Evolutionary conservation across 176 grass and related monocot genomes (phyloP).

Genomic region (Oryza glumipatula): DNA sequence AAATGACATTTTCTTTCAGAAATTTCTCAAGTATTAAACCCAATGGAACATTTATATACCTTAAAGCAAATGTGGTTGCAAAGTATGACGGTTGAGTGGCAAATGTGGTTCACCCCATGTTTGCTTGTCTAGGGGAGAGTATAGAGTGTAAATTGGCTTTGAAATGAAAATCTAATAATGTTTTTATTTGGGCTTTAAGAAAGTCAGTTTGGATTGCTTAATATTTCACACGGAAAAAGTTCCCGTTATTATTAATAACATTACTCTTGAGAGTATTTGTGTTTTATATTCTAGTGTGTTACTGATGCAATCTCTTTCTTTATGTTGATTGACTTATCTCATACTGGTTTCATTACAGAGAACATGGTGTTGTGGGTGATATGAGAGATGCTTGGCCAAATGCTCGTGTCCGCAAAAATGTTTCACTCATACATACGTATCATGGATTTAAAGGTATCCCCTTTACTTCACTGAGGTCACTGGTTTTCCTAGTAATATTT

Average conservation of each 20-base stretch:
- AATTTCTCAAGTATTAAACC: not conserved
- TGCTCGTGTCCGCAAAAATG: constrained; percentile 92
- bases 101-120: constrained; percentile 3
- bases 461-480: not conserved
- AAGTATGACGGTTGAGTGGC: not conserved
- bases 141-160: not conserved
- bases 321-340: constrained; percentile 27
- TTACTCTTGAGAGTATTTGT: constrained; percentile 7
- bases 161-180: not conserved
- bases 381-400: constrained; percentile 99
- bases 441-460: constrained; percentile 97
- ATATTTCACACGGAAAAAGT: not conserved
- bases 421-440: constrained; percentile 93
- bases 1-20: constrained; percentile 11
- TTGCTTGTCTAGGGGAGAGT: not conserved
- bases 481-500: not conserved
- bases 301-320: not conserved
- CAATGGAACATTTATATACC: not conserved
- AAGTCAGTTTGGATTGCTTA: constrained; percentile 1
- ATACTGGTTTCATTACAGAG: constrained; percentile 60
- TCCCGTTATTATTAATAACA: not conserved
- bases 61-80: not conserved
- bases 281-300: constrained; percentile 4
- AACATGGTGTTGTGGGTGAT: constrained; percentile 95
- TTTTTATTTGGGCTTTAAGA: not conserved